These are phyloP conservation scores for Quercus suber DNA, from an alignment of 306 rosid species.

Conservation along the genomic window DNA sequence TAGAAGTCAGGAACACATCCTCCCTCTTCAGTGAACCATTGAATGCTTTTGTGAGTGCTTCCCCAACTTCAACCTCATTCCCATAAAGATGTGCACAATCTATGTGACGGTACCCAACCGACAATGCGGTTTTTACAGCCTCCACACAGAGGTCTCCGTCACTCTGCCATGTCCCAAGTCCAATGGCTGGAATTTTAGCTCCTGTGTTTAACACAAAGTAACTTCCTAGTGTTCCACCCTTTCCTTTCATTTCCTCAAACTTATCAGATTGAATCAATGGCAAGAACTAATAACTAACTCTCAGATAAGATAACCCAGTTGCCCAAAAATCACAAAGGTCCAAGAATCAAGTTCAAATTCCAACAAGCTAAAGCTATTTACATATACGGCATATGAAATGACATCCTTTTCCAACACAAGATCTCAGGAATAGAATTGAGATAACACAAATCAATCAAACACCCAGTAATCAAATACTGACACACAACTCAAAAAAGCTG, in stretches of 20 bases:
- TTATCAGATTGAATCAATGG: background rate
- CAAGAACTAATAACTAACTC: background rate
- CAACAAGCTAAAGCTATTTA: background rate
- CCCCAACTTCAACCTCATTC: constrained; percentile 46
- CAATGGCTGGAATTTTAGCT: constrained; percentile 44
- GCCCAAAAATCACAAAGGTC: constrained; percentile 13
- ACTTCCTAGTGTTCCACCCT: constrained; percentile 31
- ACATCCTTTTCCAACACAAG: constrained; percentile 9
- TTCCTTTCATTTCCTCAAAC: constrained; percentile 34
- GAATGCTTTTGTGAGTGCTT: constrained; percentile 40
- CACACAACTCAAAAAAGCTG: background rate
- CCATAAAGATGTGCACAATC: constrained; percentile 56
- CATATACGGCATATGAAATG: background rate
- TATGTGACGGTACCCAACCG: constrained; percentile 41
- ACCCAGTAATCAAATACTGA: constrained; percentile 20
- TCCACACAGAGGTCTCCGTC: constrained; percentile 49
- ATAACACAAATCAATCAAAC: background rate
- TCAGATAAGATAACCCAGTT: constrained; percentile 7
- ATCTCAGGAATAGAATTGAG: background rate
- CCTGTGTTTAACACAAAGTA: constrained; percentile 43
- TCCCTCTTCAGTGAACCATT: constrained; percentile 39
- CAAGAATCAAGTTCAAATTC: background rate
- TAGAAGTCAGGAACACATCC: constrained; percentile 45
- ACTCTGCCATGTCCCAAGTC: constrained; percentile 55
- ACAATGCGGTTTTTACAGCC: constrained; percentile 45